These are phyloP conservation scores for Plectosphaerella cucumerina DNA, from an alignment of 2,329 filamentous ascomycete species.

Conservation along the genomic window DNA sequence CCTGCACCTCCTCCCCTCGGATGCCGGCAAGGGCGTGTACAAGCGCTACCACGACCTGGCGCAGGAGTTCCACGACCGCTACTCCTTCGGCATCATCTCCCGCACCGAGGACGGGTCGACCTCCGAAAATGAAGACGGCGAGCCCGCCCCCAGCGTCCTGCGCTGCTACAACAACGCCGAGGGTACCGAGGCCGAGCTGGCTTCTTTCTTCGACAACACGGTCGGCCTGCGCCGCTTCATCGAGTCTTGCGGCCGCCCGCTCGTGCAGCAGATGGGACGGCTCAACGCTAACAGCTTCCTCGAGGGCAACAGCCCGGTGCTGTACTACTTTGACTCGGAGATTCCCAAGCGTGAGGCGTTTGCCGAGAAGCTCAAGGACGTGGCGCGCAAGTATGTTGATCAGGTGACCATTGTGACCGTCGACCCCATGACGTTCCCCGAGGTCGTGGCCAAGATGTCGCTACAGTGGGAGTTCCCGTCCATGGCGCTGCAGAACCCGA, in stretches of 20 bases:
- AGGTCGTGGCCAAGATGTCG: constrained; percentile 35
- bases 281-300: constrained; percentile 33
- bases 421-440: constrained; percentile 38
- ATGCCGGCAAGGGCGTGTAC: constrained; percentile 17
- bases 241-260: constrained; percentile 26
- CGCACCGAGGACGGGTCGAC: neutral
- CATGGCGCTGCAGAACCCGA: constrained; percentile 6
- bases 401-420: constrained; percentile 44
- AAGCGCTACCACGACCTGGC: constrained; percentile 28
- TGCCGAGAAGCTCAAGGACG: constrained; percentile 26
- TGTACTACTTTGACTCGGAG: constrained; percentile 24
- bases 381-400: constrained; percentile 38
- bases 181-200: constrained; percentile 23
- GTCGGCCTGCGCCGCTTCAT: constrained; percentile 31
- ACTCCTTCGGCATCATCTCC: constrained; percentile 32
- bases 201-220: constrained; percentile 25
- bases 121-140: neutral
- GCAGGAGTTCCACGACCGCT: constrained; percentile 30
- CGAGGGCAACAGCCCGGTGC: constrained; percentile 1
- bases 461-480: constrained; percentile 9
- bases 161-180: constrained; percentile 38
- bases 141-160: constrained; percentile 15
- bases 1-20: constrained; percentile 28
- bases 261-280: constrained; percentile 39
- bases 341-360: constrained; percentile 28